Evolutionary conservation across 176 grass and related monocot genomes (phyloP), one percentile per base, ranked within the genome.

Genomic region (Panicum miliaceum): DNA sequence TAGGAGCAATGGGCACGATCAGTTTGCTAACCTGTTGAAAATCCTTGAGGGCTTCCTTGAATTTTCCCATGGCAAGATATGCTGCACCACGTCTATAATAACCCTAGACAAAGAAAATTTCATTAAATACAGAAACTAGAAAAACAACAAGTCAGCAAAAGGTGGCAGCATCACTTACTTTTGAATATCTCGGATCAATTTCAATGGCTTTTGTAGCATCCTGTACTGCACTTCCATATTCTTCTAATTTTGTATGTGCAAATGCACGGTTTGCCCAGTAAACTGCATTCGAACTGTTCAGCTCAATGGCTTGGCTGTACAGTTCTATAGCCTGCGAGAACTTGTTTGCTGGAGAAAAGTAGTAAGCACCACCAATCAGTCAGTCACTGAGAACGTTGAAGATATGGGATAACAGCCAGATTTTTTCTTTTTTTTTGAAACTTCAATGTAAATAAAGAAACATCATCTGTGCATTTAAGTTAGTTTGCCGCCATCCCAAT

Each of bases 11-110:
- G 46, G 47, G 15, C 26, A 53, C 26, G 13, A 73, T 15, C 43
- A 54, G 47, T 70, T 52, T 46, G 64, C 19, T 74, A 43, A 86
- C 95, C 92, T 97, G 95, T 76, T 94, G 95, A 80, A 97, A 94
- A 91, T 97, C 92, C 71, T 94, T 97, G 84, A 94, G 84, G 76
- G 92, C 95, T 64, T 97, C 92, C 90, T 97, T 97, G 77, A 94
- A 93, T 56, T 94, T 97, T 63, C 95, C 95, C 95, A 97, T 97
- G 19, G 95, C 90, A 92, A 94, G 95, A 93, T 90, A 84, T 78
- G 95, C 92, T 6, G 84, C 90, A 71, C 92, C 95, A 56, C 92
- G 77, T 65, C 92, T 91, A 81, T 97, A 97, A 78, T 97, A 97
- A 79, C 90, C 92, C 95, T 97, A 77, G 12, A 56, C 57, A 19